A percentile compares a stretch with the other conserved stretches of the same genome.
Conservation (phyloP, 169 alveolate species). For the Plasmodium berghei region DNA sequence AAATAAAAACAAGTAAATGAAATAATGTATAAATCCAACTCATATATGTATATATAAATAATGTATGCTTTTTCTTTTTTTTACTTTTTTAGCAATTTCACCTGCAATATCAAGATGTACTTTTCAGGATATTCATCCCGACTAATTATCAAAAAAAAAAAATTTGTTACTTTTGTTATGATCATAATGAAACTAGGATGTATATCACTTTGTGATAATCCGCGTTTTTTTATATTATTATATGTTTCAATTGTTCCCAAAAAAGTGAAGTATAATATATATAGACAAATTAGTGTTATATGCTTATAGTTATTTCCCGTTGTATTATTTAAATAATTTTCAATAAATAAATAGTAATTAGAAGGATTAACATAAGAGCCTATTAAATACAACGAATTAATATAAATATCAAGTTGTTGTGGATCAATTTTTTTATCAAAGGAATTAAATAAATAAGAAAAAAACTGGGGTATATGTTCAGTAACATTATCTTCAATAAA, state of each 20-base stretch:
- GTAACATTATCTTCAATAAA: constrained; percentile 61
- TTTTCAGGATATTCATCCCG: constrained; percentile 21
- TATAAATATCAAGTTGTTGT: constrained; percentile 27
- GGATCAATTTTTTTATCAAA: constrained; percentile 52
- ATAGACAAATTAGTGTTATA: constrained; percentile 37
- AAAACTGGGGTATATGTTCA: constrained; percentile 60
- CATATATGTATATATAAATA: too few species aligned
- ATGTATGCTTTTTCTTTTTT: too few species aligned
- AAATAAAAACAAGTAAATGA: neutral
- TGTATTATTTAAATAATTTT: constrained; percentile 35
- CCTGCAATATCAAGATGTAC: constrained; percentile 52
- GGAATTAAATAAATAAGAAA: constrained; percentile 15
- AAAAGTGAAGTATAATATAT: constrained; percentile 6
- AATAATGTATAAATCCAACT: too few species aligned
- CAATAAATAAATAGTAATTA: constrained; percentile 48
- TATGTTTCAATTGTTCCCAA: constrained; percentile 56
- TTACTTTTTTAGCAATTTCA: neutral
- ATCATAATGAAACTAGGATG: constrained; percentile 4
- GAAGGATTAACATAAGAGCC: constrained; percentile 68
- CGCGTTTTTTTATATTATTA: constrained; percentile 2
- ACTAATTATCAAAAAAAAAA: constrained; percentile 30
- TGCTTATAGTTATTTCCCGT: constrained; percentile 11
- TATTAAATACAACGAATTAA: constrained; percentile 40
- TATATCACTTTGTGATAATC: constrained; percentile 6
- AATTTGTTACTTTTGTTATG: constrained; percentile 2